Base-by-base conservation (phyloP, 2,329 filamentous ascomycete genomes). In the Pezicula neosporulosa region DNA sequence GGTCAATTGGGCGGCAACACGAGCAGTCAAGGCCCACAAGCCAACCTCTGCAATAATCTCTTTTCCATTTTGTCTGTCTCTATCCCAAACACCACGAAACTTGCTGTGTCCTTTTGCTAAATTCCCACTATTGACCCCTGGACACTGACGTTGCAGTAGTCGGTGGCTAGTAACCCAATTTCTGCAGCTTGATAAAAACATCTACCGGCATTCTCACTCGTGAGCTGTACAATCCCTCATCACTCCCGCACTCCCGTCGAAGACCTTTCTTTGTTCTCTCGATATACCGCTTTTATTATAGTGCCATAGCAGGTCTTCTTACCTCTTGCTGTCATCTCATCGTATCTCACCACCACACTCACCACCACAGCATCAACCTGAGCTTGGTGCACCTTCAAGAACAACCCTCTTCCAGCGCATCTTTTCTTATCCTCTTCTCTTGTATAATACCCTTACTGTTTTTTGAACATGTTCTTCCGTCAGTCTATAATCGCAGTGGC, bases 381-480 rank as follows among this genome's bases (percentile, higher is more conserved):
- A 39, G n/a, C 37, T 24, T 21, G n/a, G 19, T 21, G n/a, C 15
- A 15, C n/a, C 9, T 13, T 13, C 37, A 21, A 16, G n/a, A 39
- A 39, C 37, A 21, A 24, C 24, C 24, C 24, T 24, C 3, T 24
- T 24, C 24, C n/a, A 6, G 37, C 21, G 12, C 39, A 16, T 42
- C 41, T 44, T 24, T 15, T 28, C 44, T 52, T 46, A 51, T 43
- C 39, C 54, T 48, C 39, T 51, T 54, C 49, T 45, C 55, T 38
- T 58, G 49, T 56, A 56, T 46, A 55, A 33, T 55, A 43, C 38
- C 52, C 39, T 36, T 41, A 38, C 41, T 37, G 47, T 55, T 13
- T 51, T 38, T 43, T 7, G 42, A 56, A 53, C 51, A 66, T 66
- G 63, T 57, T 63, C 50, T 56, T 56, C n/a, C 57, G 51, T 30